Evolutionary conservation across 1,284 basidiomycete genomes (phyloP), one percentile per base, ranked within the genome.

Genomic region (Thecaphora thlaspeos): DNA sequence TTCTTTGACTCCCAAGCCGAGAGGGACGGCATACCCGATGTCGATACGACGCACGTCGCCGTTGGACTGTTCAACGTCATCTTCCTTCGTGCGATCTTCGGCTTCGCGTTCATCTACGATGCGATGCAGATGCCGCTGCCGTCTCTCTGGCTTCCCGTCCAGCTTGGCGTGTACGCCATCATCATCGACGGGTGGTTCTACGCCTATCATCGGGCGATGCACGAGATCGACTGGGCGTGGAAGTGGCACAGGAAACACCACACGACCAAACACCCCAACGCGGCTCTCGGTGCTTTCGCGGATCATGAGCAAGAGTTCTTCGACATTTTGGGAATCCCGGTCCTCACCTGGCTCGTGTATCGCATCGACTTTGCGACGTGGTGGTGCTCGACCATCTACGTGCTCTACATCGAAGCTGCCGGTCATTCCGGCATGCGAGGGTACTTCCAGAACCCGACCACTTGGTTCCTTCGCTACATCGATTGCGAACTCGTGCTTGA

Each of bases 141-240:
- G 2, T 18, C 57, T 0, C 17, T 55, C 0, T 65, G 60, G 64
- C 18, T 65, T 1, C 65, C 61, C 3, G 2, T 71, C 14, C 63
- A 68, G 41, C 44, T 55, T n/a, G 60, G 43, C 9, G 40, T 62
- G 32, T 67, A 58, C 22, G 55, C 56, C 4, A 32, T 61, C 4
- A 48, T 57, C 18, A 53, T 64, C 11, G 68, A 71, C 55, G 71
- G 71, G 34, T 75, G 55, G 50, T 76, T 71, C 58, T 75, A 71
- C 65, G 62, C 60, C 58, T 68, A 69, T 40, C 74, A 75, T 41
- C 66, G 70, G 14, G 34, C 50, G 3, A 68, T 71, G 64, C 74
- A 75, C 48, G 67, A 71, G 41, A 51, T 58, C 2, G 37, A 52
- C 7, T 48, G 32, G 17, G 37, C 68, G 0, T 75, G 74, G 74